Base-by-base conservation (phyloP, 495 filamentous ascomycete genomes). In the Penicillium macrosclerotiorum region DNA sequence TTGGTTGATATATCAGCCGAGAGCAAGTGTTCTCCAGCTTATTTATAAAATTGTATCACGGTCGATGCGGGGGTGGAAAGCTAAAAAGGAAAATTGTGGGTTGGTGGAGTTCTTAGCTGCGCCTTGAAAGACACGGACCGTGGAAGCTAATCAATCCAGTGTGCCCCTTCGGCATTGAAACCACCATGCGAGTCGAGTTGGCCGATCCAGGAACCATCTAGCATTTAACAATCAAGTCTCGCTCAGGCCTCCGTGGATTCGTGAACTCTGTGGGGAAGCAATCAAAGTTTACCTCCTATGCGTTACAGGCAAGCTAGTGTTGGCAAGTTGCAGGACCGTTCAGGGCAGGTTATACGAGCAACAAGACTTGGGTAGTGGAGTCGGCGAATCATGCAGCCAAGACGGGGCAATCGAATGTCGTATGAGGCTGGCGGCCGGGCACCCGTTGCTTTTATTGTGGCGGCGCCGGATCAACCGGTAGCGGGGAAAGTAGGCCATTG, bases 191-290 rank as follows among this genome's bases (percentile, higher is more conserved):
- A 19, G 30, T 51, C n/a, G n/a, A n/a, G n/a, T n/a, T n/a, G n/a
- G 55, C 45, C 42, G 47, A 57, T 60, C 49, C 53, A 53, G 47
- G 54, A 31, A 50, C 47, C 31, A 48, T 32, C 39, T 49, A 35
- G 34, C 37, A 39, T 16, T 26, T 18, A 11, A 53, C 37, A 18
- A n/a, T n/a, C n/a, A n/a, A n/a, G n/a, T n/a, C n/a, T 46, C 29
- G 41, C 52, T 46, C 45, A 45, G 48, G 22, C 37, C 36, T n/a
- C n/a, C 42, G 37, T 16, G 12, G 25, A 8, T 19, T 12, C 37
- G 29, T 42, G 42, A 54, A 20, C 36, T 47, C 41, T 53, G 55
- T 55, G 55, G 59, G 52, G 59, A 46, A 58, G 23, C 16, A 26
- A 23, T 39, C 50, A 31, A 46, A 49, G 34, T 41, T 50, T 38